Base-by-base conservation (phyloP, 2,329 filamentous ascomycete species). In the Aspergillus tubingensis region DNA sequence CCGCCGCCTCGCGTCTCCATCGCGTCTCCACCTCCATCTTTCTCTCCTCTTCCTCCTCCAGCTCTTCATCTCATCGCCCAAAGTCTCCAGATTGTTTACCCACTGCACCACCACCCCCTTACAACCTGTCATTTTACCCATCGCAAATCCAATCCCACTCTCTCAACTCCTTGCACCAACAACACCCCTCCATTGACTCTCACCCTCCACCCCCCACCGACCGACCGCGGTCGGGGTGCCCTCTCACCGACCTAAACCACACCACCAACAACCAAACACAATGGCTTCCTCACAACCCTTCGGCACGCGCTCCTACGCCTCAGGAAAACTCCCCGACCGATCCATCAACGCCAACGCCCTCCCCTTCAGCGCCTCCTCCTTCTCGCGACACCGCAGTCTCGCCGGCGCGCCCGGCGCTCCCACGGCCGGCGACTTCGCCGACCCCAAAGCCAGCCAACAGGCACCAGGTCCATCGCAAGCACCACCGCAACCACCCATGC, bases 211-310 rank as follows among this genome's bases (percentile, higher is more conserved):
- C 25, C n/a, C 38, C 41, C 8, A 47, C 36, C 39, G 51, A 59
- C 25, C 48, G 23, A 39, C 58, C 48, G 25, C 32, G 36, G 43
- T 38, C 54, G 25, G 44, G 41, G 41, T 23, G 19, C 41, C 11
- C 23, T 19, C 13, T 19, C 11, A 21, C 48, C 8, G 51, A 51
- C 56, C n/a, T 17, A 36, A 54, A 36, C 55, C 57, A 53, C 47
- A 50, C 27, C 32, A 41, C 59, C 32, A 55, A 57, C 61, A 54
- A 57, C 57, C 51, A 62, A 58, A 58, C 62, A 68, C 62, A 67
- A 84, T 84, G 83, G 82, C 84, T 71, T 81, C 81, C 64, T 75
- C 79, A 56, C 82, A 84, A 69, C 77, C 82, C 53, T 86, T 86
- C 70, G 82, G 81, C 57, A 78, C 82, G 54, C 83, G 85, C 67